phyloP scores from a whole-genome alignment of 805 yeast species.

The Cyberlindnera maritima region DNA sequence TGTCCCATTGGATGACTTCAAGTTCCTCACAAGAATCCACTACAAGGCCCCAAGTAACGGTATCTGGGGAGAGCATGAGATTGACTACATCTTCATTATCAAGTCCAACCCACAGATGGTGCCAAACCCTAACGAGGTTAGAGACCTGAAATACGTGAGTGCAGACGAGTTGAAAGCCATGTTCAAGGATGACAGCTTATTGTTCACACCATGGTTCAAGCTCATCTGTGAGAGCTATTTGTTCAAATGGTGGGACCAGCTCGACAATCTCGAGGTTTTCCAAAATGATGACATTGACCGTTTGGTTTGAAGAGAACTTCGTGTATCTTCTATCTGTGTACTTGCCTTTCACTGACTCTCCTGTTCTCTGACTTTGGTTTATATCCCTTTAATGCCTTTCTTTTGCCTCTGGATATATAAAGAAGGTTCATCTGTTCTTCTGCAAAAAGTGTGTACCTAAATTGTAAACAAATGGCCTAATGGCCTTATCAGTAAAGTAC shows the following conservation, averaged over 20 bases:
- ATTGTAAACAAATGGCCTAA: too few species aligned
- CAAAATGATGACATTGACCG: constrained; percentile 36
- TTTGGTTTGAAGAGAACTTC: constrained; percentile 16
- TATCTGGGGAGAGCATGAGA: constrained; percentile 97
- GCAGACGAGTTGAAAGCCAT: constrained; percentile 63
- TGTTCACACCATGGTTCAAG: constrained; percentile 98
- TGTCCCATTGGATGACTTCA: constrained; percentile 62
- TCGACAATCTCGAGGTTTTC: constrained; percentile 55
- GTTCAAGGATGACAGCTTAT: constrained; percentile 65
- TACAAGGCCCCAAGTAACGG: constrained; percentile 83
- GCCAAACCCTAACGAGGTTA: constrained; percentile 81
- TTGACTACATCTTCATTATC: constrained; percentile 88
- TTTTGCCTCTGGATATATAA: background rate
- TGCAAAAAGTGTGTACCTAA: too few species aligned
- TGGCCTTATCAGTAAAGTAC: background rate
- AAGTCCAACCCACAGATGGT: constrained; percentile 49
- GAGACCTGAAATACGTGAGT: constrained; percentile 73
- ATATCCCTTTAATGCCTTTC: background rate
- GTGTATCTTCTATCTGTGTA: background rate
- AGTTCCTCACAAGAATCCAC: constrained; percentile 90
- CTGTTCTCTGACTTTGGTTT: background rate
- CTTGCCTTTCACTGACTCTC: background rate
- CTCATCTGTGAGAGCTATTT: constrained; percentile 88
- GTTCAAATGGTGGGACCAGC: constrained; percentile 90
- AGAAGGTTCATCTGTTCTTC: background rate